Base-by-base conservation (phyloP, 192 early-diverging fungal species). In the Linnemannia exigua region DNA sequence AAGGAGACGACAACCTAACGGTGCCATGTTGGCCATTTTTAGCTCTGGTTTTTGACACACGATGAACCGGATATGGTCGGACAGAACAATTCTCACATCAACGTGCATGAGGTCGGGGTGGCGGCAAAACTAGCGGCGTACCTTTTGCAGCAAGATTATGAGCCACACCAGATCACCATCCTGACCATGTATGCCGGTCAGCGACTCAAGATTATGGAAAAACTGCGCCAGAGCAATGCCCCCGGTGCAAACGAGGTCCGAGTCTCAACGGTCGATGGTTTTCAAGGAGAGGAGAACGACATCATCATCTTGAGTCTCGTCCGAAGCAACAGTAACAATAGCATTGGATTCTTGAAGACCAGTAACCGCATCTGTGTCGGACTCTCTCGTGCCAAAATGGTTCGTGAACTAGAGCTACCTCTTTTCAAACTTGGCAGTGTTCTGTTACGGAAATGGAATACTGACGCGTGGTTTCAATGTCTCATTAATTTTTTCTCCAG, bases 271-370 rank as follows among this genome's bases (percentile, higher is more conserved):
- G 98, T 99, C 3, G 97, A 98, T 82, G 97, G 97, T 3, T 99
- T 97, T 89, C 98, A 99, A 87, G 98, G 98, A 46, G 96, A 98
- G 71, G 98, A 99, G 87, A 99, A 98, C 88, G 98, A 99, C 79
- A 97, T 99, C 72, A 98, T 99, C 70, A 97, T 99, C 44, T 87
- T 99, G 51, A 95, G 95, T 33, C 94, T 97, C 77, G 98, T 99
- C 58, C 94, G 98, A 51, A 98, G 97, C 76, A 97, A 97, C 51
- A 90, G 90, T 68, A 94, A 93, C 69, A 95, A 96, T 1, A 84
- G 82, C 50, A 99, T 99, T 74, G 97, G 96, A 12, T 98, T 98
- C 84, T 87, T 98, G 35, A 95, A 92, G 73, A 94, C 90, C 0
- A 82, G 79, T 41, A 93, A 93, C 67, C 89, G 92, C 72, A 88